phyloP scores from a whole-genome alignment of 805 yeast genomes.

The Ogataea siamensis region DNA sequence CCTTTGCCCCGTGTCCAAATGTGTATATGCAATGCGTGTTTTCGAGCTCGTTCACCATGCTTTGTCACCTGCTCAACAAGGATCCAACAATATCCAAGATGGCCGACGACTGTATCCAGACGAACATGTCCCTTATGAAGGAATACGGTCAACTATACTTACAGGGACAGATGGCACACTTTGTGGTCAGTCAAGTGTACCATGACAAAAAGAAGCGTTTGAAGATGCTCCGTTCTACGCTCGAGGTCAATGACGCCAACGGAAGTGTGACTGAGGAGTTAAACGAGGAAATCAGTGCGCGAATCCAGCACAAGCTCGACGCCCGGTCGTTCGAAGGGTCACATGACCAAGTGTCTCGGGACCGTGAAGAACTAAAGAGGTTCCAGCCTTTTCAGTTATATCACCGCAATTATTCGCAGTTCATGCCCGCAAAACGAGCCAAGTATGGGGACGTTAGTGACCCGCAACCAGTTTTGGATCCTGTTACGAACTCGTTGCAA shows the following conservation, averaged over 20 bases:
- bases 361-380: slow-evolving; percentile 1
- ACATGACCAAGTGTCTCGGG: slow-evolving; percentile 5
- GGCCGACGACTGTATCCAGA: slow-evolving; percentile 12
- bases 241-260: background rate
- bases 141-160: slow-evolving; percentile 48
- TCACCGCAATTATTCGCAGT: slow-evolving; percentile 10
- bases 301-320: slow-evolving; percentile 5
- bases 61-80: slow-evolving; percentile 47
- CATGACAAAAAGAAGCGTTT: slow-evolving; percentile 10
- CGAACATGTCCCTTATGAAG: slow-evolving; percentile 28
- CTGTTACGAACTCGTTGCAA: background rate
- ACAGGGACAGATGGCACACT: slow-evolving; percentile 16
- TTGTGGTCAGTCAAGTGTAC: slow-evolving; percentile 16
- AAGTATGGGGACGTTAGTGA: background rate
- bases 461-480: background rate
- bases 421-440: slow-evolving; percentile 10
- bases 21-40: slow-evolving; percentile 36
- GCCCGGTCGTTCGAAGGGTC: slow-evolving; percentile 2
- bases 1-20: slow-evolving; percentile 10
- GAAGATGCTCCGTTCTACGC: slow-evolving; percentile 1
- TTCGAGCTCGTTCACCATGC: slow-evolving; percentile 61
- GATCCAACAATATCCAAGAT: slow-evolving; percentile 13
- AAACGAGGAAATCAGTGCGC: slow-evolving; percentile 2
- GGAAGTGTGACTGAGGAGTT: slow-evolving; percentile 1
- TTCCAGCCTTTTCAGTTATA: slow-evolving; percentile 13